Percentiles rank a stretch among this genome's conserved stretches.
These are phyloP conservation scores for Myxozyma vanderwaltii DNA, from an alignment of 805 yeast species.

Conservation along the genomic window DNA sequence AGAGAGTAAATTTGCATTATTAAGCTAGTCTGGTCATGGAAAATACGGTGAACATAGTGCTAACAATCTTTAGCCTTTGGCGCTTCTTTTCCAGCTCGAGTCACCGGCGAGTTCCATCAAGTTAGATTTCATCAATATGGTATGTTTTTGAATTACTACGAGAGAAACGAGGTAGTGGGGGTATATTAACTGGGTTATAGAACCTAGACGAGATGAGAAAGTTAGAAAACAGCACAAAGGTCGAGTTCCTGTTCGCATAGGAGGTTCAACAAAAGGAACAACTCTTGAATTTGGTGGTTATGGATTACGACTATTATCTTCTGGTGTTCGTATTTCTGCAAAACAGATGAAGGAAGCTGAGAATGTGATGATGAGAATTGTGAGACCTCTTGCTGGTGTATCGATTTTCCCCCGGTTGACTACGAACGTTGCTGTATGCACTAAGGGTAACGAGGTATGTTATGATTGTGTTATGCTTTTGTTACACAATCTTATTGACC, in stretches of 20 bases:
- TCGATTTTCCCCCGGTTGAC: conserved; percentile 75
- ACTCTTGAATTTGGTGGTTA: conserved; percentile 76
- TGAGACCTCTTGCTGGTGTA: conserved; percentile 72
- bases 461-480: neutral
- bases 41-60: neutral
- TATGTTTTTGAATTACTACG: conserved; percentile 38
- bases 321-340: conserved; percentile 83
- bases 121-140: conserved; percentile 44
- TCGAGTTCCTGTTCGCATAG: conserved; percentile 88
- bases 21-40: neutral
- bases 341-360: conserved; percentile 91
- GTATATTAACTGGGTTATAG: conserved; percentile 1
- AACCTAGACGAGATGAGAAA: conserved; percentile 68
- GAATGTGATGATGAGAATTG: conserved; percentile 76
- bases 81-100: neutral
- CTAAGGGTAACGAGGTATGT: conserved; percentile 81
- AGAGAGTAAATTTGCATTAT: neutral
- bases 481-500: too few species aligned
- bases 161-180: neutral
- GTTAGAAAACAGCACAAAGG: conserved; percentile 87
- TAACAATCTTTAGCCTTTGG: neutral
- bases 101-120: conserved; percentile 14
- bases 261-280: conserved; percentile 90
- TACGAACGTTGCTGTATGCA: conserved; percentile 86
- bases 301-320: conserved; percentile 86